These are phyloP conservation scores for Backusella macrospora DNA, from an alignment of 192 early-diverging fungal genomes.

Conservation along the genomic window DNA sequence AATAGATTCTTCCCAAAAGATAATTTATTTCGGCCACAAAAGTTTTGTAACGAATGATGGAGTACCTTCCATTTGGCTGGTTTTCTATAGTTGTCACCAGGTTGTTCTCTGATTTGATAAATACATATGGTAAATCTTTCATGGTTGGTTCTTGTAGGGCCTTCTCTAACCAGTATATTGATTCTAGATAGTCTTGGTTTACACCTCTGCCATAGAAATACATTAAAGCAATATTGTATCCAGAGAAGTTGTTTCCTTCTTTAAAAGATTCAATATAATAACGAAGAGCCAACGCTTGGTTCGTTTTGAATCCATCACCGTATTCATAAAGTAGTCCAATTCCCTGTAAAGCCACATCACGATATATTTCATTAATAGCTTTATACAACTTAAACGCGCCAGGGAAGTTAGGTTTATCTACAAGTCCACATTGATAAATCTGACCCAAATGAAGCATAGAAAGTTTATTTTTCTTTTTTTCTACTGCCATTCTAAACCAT, in stretches of 20 bases:
- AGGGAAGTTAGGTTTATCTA: not conserved
- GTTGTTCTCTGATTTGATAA: not conserved
- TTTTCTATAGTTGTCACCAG: not conserved
- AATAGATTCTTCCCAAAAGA: conserved; percentile 3
- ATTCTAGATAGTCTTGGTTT: not conserved
- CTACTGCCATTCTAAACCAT: not conserved
- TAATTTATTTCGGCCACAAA: not conserved
- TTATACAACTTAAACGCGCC: not conserved
- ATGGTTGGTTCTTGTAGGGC: not conserved
- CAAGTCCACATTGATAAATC: not conserved
- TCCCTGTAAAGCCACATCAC: not conserved
- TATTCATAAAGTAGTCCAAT: not conserved
- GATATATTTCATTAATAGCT: not conserved
- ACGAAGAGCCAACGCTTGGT: not conserved
- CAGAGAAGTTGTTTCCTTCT: not conserved
- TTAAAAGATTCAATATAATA: not conserved
- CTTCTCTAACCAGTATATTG: not conserved
- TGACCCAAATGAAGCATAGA: not conserved
- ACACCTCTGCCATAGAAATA: not conserved
- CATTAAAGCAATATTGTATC: not conserved
- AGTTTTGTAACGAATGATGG: not conserved
- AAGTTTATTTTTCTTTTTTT: not conserved
- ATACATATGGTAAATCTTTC: not conserved
- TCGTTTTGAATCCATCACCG: not conserved
- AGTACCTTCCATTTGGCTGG: not conserved